phyloP scores from a whole-genome alignment of 148 eudicot genomes.

The Mesembryanthemum crystallinum region DNA sequence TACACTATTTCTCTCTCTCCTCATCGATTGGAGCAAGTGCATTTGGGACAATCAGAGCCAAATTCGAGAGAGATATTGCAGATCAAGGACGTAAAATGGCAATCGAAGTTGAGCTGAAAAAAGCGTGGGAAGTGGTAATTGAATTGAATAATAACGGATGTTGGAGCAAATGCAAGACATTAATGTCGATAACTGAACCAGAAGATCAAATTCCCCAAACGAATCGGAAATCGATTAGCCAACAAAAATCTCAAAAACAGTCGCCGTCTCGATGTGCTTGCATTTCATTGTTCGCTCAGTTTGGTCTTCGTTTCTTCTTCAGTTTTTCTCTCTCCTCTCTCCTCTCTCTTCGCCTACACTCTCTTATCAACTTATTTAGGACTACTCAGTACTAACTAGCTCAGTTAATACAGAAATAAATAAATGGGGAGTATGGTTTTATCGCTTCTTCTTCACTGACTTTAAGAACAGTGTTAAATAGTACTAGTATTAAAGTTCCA shows the following conservation, averaged over 20 bases:
- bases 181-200: slow-evolving; percentile 3
- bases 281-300: slow-evolving; percentile 15
- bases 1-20: not conserved
- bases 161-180: not conserved
- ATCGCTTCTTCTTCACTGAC: not conserved
- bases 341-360: slow-evolving; percentile 7
- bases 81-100: no score
- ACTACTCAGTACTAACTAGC: not conserved
- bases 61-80: not conserved
- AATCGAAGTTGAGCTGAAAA: no score
- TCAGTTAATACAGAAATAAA: not conserved
- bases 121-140: no score
- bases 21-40: not conserved
- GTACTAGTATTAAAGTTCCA: not conserved
- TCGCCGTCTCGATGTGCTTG: slow-evolving; percentile 17
- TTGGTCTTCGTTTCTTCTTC: not conserved
- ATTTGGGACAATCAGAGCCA: not conserved
- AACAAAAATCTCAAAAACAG: not conserved
- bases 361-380: slow-evolving; percentile 6
- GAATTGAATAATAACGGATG: not conserved
- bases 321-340: not conserved
- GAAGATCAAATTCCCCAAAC: slow-evolving; percentile 6
- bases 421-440: not conserved
- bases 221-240: slow-evolving; percentile 8
- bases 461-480: not conserved